Evolutionary conservation across 495 filamentous ascomycete genomes (phyloP).

Genomic region (Parmelia sp.): DNA sequence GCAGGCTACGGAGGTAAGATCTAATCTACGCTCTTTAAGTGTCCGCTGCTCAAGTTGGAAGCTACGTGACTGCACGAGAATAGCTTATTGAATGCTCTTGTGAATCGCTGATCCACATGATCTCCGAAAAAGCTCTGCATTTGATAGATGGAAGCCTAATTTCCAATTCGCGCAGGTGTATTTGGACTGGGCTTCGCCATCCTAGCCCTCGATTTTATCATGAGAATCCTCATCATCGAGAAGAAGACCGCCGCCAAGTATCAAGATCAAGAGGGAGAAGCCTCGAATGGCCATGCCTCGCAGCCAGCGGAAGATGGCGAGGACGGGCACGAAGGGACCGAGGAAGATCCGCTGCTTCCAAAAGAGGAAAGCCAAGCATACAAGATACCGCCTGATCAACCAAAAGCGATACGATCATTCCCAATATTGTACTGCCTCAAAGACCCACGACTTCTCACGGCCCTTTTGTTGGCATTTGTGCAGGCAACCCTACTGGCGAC

Average conservation of each 20-base stretch:
- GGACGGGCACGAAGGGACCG: constrained; percentile 25
- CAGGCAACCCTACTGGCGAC: constrained; percentile 46
- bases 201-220: constrained; percentile 54
- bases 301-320: constrained; percentile 17
- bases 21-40: too few relatives aligned
- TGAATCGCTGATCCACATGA: background rate
- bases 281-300: constrained; percentile 6
- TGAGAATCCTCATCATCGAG: constrained; percentile 58
- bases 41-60: too few relatives aligned
- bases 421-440: constrained; percentile 45
- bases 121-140: too few relatives aligned
- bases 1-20: constrained; percentile 40
- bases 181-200: constrained; percentile 54
- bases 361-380: constrained; percentile 32
- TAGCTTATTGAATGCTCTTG: background rate
- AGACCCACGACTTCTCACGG: constrained; percentile 40
- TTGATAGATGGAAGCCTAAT: background rate
- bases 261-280: constrained; percentile 23
- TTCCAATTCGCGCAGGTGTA: constrained; percentile 36
- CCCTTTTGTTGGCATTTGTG: constrained; percentile 41
- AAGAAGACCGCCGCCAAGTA: constrained; percentile 42
- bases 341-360: constrained; percentile 35
- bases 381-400: constrained; percentile 35
- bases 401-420: constrained; percentile 31
- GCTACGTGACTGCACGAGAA: background rate